phyloP scores from a whole-genome alignment of 164 flowering plant species.

The Berberis thunbergii region DNA sequence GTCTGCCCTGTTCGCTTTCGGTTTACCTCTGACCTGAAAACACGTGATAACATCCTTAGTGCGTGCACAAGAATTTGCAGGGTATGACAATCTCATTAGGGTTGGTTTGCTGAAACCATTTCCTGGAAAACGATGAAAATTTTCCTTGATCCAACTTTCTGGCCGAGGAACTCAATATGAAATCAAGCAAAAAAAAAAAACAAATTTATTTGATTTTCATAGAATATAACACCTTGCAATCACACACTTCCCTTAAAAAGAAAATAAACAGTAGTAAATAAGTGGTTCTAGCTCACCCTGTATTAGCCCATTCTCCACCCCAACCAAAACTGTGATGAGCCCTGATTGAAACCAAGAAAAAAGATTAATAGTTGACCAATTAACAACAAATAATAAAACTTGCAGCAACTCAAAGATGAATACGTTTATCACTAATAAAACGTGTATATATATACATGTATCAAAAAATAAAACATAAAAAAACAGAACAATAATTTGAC shows the following conservation, averaged over 20 bases:
- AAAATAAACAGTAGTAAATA: not conserved
- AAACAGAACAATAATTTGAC: no score
- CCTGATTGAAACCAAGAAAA: conserved; percentile 19
- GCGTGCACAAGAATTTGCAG: not conserved
- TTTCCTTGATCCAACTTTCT: not conserved
- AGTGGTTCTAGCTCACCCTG: conserved; percentile 52
- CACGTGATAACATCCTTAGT: not conserved
- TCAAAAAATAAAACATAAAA: no score
- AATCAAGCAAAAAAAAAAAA: no score
- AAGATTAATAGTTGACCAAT: not conserved
- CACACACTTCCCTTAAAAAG: not conserved
- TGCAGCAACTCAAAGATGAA: not conserved
- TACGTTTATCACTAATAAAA: not conserved
- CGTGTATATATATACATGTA: no score
- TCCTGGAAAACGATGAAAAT: not conserved
- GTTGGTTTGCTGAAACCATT: not conserved
- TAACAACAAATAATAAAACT: no score
- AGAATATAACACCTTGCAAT: no score
- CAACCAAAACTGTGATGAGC: conserved; percentile 94
- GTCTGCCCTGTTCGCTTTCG: conserved; percentile 38
- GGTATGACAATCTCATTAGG: not conserved
- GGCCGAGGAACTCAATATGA: not conserved
- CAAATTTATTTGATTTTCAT: no score
- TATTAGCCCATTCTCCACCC: conserved; percentile 27
- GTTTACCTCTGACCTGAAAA: conserved; percentile 66